phyloP scores from a whole-genome alignment of 441 rosid genomes.

The Erysimum pusillum region DNA sequence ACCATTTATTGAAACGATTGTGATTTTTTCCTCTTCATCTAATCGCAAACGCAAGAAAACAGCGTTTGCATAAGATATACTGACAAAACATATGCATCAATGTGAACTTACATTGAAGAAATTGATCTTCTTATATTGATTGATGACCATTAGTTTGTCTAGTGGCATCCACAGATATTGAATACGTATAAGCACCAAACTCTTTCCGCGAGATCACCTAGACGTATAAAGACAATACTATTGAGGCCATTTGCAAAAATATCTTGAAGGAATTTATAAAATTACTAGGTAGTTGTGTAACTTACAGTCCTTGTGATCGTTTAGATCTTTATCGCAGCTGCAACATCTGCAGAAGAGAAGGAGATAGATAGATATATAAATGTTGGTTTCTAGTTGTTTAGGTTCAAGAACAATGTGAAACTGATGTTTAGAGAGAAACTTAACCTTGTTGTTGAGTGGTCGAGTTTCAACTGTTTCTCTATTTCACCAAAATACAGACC shows the following conservation, averaged over 20 bases:
- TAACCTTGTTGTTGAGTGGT: constrained; percentile 60
- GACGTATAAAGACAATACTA: constrained; percentile 22
- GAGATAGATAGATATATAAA: background rate
- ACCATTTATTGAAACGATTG: constrained; percentile 27
- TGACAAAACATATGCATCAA: constrained; percentile 37
- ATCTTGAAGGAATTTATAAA: background rate
- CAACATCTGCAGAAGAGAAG: constrained; percentile 62
- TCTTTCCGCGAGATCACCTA: constrained; percentile 81
- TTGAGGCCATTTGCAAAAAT: constrained; percentile 7
- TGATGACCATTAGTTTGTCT: constrained; percentile 43
- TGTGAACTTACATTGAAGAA: background rate
- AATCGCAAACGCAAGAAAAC: constrained; percentile 33
- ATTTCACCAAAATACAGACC: constrained; percentile 67
- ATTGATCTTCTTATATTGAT: constrained; percentile 28
- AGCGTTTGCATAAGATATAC: background rate
- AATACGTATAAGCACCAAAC: constrained; percentile 79
- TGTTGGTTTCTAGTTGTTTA: background rate
- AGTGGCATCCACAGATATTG: constrained; percentile 55
- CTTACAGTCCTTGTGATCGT: constrained; percentile 73
- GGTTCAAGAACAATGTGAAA: constrained; percentile 8
- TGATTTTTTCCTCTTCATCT: constrained; percentile 10
- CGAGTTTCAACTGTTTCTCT: constrained; percentile 66
- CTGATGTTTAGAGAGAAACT: constrained; percentile 15
- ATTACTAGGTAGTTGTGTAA: constrained; percentile 23
- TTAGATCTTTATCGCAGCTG: constrained; percentile 56